These are phyloP conservation scores for Trichoderma sp. DNA, from an alignment of 2,329 filamentous ascomycete species.

Conservation along the genomic window DNA sequence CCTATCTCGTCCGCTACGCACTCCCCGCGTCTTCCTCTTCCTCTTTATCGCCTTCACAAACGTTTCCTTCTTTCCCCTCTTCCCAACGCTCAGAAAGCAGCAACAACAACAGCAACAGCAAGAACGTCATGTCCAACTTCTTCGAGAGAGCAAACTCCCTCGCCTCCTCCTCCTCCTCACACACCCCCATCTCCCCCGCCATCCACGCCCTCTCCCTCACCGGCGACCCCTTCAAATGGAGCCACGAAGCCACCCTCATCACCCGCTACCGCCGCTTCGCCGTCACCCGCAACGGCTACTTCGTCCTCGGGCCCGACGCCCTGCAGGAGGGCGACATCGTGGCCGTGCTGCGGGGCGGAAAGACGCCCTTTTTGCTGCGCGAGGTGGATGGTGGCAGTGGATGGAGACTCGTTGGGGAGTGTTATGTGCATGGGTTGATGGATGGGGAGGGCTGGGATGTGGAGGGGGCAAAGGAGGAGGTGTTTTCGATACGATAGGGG, in stretches of 20 bases:
- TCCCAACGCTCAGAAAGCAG: not conserved
- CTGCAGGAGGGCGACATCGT: constrained; percentile 33
- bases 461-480: constrained; percentile 28
- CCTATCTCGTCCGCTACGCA: constrained; percentile 32
- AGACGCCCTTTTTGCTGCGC: constrained; percentile 34
- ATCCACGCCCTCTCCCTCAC: constrained; percentile 29
- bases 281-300: constrained; percentile 33
- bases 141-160: constrained; percentile 14
- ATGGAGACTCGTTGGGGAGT: constrained; percentile 37
- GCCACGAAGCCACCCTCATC: constrained; percentile 36
- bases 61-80: not conserved
- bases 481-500: constrained; percentile 29
- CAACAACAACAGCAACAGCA: not conserved
- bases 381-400: not conserved
- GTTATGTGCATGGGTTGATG: constrained; percentile 40
- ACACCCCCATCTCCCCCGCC: constrained; percentile 23
- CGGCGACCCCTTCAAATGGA: constrained; percentile 37
- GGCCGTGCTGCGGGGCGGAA: constrained; percentile 35
- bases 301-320: constrained; percentile 34
- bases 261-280: constrained; percentile 36
- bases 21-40: not conserved
- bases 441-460: constrained; percentile 32
- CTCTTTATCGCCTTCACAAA: not conserved
- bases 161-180: not conserved
- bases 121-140: not conserved